A percentile compares a stretch with the other conserved stretches of the same genome.
These are phyloP conservation scores for Leishmania arabica DNA, from an alignment of 208 protist genomes.

Conservation along the genomic window DNA sequence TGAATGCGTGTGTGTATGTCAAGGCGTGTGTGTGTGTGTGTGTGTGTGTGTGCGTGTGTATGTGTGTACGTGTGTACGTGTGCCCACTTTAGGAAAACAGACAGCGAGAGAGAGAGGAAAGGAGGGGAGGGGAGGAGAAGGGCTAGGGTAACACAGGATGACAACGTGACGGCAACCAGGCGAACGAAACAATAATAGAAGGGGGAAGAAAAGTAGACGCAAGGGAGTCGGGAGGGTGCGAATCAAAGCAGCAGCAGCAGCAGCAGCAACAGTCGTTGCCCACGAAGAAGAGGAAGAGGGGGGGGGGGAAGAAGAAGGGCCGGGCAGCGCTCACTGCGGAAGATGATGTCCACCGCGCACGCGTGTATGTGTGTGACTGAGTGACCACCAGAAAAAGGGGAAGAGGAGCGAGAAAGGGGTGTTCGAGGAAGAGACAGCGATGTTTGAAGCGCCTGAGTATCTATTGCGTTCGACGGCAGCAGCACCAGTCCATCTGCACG, in stretches of 20 bases:
- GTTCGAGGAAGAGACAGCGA: neutral
- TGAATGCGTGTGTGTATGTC: neutral
- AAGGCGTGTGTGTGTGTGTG: neutral
- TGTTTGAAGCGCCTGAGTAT: neutral
- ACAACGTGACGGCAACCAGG: neutral
- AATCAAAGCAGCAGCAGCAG: neutral
- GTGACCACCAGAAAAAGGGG: slow-evolving; percentile 1
- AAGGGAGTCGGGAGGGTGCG: neutral
- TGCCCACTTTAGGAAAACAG: neutral
- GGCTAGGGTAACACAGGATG: neutral
- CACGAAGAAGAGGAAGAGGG: neutral
- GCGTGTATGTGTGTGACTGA: slow-evolving; percentile 1
- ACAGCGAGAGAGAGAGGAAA: neutral
- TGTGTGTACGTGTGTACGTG: neutral
- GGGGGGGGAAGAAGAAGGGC: neutral
- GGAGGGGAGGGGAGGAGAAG: neutral
- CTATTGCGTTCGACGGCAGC: neutral
- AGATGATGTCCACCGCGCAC: neutral
- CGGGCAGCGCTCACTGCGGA: neutral
- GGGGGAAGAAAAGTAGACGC: slow-evolving; percentile 11
- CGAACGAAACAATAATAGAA: neutral
- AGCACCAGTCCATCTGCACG: neutral
- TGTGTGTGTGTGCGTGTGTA: neutral
- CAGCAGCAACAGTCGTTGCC: neutral
- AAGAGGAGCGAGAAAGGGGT: neutral